Evolutionary conservation across 768 basidiomycete species (phyloP), one percentile per base, ranked within the genome.

Genomic region (Rhodosporidiobolus sp.): DNA sequence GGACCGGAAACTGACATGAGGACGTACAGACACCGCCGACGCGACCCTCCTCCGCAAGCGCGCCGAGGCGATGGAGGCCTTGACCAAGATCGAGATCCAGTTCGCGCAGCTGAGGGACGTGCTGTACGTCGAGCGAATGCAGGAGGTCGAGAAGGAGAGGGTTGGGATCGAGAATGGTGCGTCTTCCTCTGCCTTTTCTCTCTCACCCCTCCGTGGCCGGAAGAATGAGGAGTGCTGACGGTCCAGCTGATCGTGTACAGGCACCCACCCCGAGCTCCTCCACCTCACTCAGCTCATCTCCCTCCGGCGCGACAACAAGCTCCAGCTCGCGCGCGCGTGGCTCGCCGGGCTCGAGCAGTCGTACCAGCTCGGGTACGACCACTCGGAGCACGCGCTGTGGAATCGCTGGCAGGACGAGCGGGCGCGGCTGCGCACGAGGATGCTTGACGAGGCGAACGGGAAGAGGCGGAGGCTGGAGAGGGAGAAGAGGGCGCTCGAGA

Each of bases 41-140:
- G 75, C 56, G 12, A 53, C 68, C 10, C 45, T 60, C 57, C 67
- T 75, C 55, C 77, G 73, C 1, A 90, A 91, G 79, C 85, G 91
- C 30, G 88, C 88, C 7, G 93, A 95, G 78, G 93, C 93, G 0
- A 85, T 98, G 68, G 92, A 94, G 69, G 89, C 89, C 0, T 83
- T 97, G 12, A 89, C 94, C 6, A 86, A 84, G 56, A 94, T 99
- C 76, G 95, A 99, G 79, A 87, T 97, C 81, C 92, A 91, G 78
- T 96, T 94, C 81, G 94, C 94, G 0, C 82, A 90, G 45, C 81
- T 97, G 67, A 83, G 95, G 58, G 94, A 97, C 80, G 84, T 87
- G 61, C 84, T 97, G 24, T 97, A 94, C 80, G 85, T 97, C 28
- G 95, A 98, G 82, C 90, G 94, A 80, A 93, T 97, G 92, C 90